phyloP scores from a whole-genome alignment of 1,284 basidiomycete species.

The Rhodotorula sp. region DNA sequence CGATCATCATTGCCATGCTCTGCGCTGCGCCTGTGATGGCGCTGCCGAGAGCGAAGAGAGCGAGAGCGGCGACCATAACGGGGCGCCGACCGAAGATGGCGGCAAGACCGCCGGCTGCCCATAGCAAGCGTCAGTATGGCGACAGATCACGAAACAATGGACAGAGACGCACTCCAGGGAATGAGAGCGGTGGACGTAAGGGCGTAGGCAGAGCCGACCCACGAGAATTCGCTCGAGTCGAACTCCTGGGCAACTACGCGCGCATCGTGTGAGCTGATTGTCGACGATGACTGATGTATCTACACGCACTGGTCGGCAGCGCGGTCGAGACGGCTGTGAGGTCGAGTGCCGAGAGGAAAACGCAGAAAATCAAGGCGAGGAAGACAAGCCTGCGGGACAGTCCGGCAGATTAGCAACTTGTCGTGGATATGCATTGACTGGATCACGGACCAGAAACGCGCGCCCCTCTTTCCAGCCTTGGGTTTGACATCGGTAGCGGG shows the following conservation, averaged over 20 bases:
- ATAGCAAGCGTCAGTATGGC: conserved; percentile 42
- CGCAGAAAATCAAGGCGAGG: conserved; percentile 29
- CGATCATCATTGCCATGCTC: conserved; percentile 47
- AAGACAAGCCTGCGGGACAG: conserved; percentile 28
- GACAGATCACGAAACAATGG: conserved; percentile 20
- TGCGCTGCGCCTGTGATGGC: conserved; percentile 50
- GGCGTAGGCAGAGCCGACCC: conserved; percentile 45
- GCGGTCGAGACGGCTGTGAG: conserved; percentile 44
- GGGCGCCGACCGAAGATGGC: conserved; percentile 45
- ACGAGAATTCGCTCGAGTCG: conserved; percentile 35
- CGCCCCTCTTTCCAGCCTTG: not conserved
- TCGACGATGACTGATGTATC: not conserved
- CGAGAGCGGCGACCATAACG: conserved; percentile 47
- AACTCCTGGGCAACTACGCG: conserved; percentile 39
- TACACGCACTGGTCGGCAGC: conserved; percentile 17
- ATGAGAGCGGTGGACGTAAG: conserved; percentile 44
- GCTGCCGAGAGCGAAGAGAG: conserved; percentile 50
- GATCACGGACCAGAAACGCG: conserved; percentile 29
- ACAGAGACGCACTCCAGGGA: conserved; percentile 38
- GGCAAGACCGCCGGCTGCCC: conserved; percentile 44
- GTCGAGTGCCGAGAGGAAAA: conserved; percentile 43
- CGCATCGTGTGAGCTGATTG: no score
- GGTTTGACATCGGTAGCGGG: not conserved
- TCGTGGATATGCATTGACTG: no score
- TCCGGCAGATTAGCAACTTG: no score